Evolutionary conservation across 768 basidiomycete genomes (phyloP).

Genomic region (Royoungia palumana): DNA sequence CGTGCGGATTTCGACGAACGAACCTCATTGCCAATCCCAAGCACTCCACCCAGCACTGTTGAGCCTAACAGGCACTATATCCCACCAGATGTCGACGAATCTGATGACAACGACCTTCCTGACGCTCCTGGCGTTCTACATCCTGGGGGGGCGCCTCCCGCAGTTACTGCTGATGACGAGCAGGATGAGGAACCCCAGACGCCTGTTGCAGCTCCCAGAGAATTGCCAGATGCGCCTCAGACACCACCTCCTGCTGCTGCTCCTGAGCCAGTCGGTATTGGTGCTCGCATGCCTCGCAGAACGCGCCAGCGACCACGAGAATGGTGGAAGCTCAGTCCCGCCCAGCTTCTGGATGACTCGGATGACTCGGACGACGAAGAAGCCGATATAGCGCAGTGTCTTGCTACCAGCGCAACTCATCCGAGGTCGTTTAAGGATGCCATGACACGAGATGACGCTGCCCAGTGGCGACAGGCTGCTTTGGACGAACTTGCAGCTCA

Average conservation of each 20-base stretch:
- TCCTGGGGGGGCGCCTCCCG: background rate
- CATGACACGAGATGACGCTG: background rate
- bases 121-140: background rate
- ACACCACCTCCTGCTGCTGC: background rate
- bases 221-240: too few species aligned
- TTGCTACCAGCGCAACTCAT: background rate
- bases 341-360: background rate
- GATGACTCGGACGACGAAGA: background rate
- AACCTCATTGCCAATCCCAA: background rate
- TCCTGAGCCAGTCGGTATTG: background rate
- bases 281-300: background rate
- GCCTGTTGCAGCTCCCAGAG: too few species aligned
- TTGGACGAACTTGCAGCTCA: background rate
- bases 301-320: background rate
- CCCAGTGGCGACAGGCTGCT: background rate
- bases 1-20: constrained; percentile 36
- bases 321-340: constrained; percentile 1
- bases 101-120: too few species aligned
- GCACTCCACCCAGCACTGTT: too few species aligned
- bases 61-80: too few species aligned
- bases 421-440: background rate
- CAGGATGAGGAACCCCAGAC: background rate
- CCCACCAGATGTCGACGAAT: too few species aligned
- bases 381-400: background rate
- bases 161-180: background rate